Evolutionary conservation across 495 filamentous ascomycete species (phyloP), one percentile per base, ranked within the genome.

Genomic region (Cercophora samala): DNA sequence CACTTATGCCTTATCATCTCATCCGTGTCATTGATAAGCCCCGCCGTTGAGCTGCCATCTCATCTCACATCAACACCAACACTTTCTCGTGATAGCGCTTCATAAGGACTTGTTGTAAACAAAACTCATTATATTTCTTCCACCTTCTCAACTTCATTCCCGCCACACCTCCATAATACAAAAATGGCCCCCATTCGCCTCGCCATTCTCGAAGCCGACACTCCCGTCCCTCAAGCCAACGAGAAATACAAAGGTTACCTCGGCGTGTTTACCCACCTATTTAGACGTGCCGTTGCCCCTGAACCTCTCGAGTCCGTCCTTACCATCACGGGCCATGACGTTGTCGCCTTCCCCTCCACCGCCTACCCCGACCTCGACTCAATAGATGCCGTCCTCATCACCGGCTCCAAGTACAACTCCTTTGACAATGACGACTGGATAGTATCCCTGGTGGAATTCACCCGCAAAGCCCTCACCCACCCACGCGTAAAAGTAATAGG

Each of bases 191-290:
- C 90, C 23, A 78, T 94, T 69, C 90, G 91, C 64, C 90, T 97
- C 69, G 92, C 92, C 51, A 82, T 96, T 67, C 87, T 97, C 65
- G 91, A 94, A 83, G 88, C 89, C 77, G 93, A 93, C 78, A 89
- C 84, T 5, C 90, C 91, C 1, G 74, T 87, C 18, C 81, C 82
- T 1, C 70, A 77, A 9, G 80, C 85, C 58, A 75, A 84, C 65
- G 79, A 78, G 51, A 88, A 86, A 74, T 93, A 91, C 77, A 84
- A 87, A 26, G 84, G 72, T 60, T 97, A 96, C 74, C 82, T 85
- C 69, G 89, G 87, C 62, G 80, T 96, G 46, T 97, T 96, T 81
- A 79, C 70, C 11, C 69, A 81, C 25, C 83, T 96, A 1, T 84
- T 96, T 55, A 65, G 68, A 1, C 75, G 75, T n/a, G 80, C 75